Conservation (phyloP, 345 rosid species). For the Toxicodendron radicans region DNA sequence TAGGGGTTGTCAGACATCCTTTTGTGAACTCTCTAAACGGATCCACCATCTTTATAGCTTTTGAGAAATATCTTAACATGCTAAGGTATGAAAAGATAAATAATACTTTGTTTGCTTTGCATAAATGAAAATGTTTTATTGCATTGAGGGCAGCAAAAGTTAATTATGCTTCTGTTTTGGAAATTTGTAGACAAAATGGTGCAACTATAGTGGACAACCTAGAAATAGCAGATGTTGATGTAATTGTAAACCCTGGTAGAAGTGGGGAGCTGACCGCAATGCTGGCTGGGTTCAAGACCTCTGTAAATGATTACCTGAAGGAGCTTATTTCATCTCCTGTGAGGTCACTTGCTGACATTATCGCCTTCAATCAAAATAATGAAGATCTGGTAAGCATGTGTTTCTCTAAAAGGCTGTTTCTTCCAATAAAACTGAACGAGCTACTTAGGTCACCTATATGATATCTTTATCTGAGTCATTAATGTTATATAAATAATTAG, state of each 20-base stretch:
- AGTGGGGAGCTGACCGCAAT: slow-evolving; percentile 20
- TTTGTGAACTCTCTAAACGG: slow-evolving; percentile 24
- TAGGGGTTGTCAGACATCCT: slow-evolving; percentile 32
- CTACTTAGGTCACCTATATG: background rate
- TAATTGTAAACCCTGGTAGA: background rate
- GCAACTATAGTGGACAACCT: slow-evolving; percentile 36
- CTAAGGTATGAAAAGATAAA: slow-evolving; percentile 25
- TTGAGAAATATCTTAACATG: slow-evolving; percentile 33
- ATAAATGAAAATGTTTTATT: background rate
- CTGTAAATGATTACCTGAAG: slow-evolving; percentile 35
- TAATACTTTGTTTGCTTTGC: background rate
- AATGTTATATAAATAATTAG: slow-evolving; percentile 21
- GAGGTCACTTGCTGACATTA: slow-evolving; percentile 35
- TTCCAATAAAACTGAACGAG: background rate
- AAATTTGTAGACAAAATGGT: slow-evolving; percentile 27
- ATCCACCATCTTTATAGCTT: background rate
- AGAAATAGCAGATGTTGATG: slow-evolving; percentile 16
- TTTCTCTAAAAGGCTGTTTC: background rate
- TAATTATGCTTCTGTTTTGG: background rate
- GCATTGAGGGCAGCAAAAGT: background rate
- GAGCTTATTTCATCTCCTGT: slow-evolving; percentile 36
- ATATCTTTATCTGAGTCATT: slow-evolving; percentile 2
- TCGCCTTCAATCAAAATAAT: slow-evolving; percentile 35
- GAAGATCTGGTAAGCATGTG: slow-evolving; percentile 33
- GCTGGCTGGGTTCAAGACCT: slow-evolving; percentile 35